These are phyloP conservation scores for Mycocentrospora acerina DNA, from an alignment of 2,329 filamentous ascomycete species.

Conservation along the genomic window DNA sequence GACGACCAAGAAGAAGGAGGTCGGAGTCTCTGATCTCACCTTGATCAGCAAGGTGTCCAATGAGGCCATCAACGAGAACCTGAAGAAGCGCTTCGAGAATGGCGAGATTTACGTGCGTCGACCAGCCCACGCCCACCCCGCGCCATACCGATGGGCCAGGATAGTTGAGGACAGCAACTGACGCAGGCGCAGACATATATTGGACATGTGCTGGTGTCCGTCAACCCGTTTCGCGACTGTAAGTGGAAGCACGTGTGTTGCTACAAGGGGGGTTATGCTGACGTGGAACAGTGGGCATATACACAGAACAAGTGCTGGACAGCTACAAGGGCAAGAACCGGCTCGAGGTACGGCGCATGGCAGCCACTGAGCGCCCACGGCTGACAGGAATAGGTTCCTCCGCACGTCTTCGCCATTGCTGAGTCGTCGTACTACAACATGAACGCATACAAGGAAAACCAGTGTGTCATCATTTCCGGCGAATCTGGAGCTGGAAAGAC, in stretches of 20 bases:
- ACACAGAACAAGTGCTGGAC: constrained; percentile 89
- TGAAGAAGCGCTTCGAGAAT: constrained; percentile 98
- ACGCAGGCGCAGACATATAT: constrained; percentile 75
- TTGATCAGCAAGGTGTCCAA: constrained; percentile 98
- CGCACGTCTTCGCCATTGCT: constrained; percentile 96
- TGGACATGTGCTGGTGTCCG: constrained; percentile 97
- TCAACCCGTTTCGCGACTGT: constrained; percentile 94
- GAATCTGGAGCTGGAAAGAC: constrained; percentile 98
- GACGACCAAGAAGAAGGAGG: constrained; percentile 97
- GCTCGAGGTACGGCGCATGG: constrained; percentile 60
- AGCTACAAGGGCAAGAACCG: constrained; percentile 97
- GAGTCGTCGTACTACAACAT: constrained; percentile 99
- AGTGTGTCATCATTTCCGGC: constrained; percentile 98
- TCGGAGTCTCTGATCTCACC: constrained; percentile 96
- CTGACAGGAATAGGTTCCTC: constrained; percentile 61
- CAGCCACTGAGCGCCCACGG: background rate
- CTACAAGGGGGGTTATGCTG: constrained; percentile 32
- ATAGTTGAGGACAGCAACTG: constrained; percentile 19
- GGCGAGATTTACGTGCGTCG: constrained; percentile 83
- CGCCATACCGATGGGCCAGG: constrained; percentile 13
- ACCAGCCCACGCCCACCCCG: constrained; percentile 26
- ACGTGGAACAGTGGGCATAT: constrained; percentile 74
- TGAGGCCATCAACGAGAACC: constrained; percentile 97
- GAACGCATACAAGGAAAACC: constrained; percentile 99
- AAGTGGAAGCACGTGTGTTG: constrained; percentile 37